Evolutionary conservation across 306 rosid species (phyloP).

Genomic region (Lathyrus oleraceus): DNA sequence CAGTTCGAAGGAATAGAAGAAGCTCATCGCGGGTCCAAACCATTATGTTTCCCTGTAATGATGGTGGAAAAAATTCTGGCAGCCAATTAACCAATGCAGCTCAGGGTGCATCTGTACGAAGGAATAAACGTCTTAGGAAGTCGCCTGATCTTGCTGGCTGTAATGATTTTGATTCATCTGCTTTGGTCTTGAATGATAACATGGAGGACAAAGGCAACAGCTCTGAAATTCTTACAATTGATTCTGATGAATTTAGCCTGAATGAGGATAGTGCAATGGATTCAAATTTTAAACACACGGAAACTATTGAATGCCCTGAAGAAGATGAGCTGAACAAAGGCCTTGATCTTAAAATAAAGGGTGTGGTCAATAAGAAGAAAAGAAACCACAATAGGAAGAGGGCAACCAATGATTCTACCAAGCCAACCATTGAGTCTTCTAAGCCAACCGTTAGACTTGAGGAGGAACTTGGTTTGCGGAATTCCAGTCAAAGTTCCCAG

Average conservation of each 20-base stretch:
- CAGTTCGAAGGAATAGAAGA: slow-evolving; percentile 66
- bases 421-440: slow-evolving; percentile 46
- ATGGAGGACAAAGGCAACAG: slow-evolving; percentile 67
- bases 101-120: slow-evolving; percentile 47
- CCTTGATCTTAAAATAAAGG: slow-evolving; percentile 65
- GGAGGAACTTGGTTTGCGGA: slow-evolving; percentile 50
- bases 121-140: slow-evolving; percentile 53
- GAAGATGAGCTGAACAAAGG: slow-evolving; percentile 60
- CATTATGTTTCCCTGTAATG: slow-evolving; percentile 41
- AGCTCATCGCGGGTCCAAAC: slow-evolving; percentile 60
- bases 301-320: slow-evolving; percentile 58
- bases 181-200: slow-evolving; percentile 62
- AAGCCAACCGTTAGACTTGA: slow-evolving; percentile 45
- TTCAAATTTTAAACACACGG: slow-evolving; percentile 60
- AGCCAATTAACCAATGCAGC: slow-evolving; percentile 43
- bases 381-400: slow-evolving; percentile 85
- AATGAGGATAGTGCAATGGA: slow-evolving; percentile 75
- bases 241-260: slow-evolving; percentile 68
- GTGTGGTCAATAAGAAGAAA: slow-evolving; percentile 70
- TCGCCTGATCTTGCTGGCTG: slow-evolving; percentile 66
- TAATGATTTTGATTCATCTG: slow-evolving; percentile 60
- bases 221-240: slow-evolving; percentile 72
- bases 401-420: slow-evolving; percentile 51
- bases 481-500: slow-evolving; percentile 52
- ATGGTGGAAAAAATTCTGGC: slow-evolving; percentile 39